These are phyloP conservation scores for Sphaerosporella brunnea DNA, from an alignment of 495 filamentous ascomycete genomes.

Conservation along the genomic window DNA sequence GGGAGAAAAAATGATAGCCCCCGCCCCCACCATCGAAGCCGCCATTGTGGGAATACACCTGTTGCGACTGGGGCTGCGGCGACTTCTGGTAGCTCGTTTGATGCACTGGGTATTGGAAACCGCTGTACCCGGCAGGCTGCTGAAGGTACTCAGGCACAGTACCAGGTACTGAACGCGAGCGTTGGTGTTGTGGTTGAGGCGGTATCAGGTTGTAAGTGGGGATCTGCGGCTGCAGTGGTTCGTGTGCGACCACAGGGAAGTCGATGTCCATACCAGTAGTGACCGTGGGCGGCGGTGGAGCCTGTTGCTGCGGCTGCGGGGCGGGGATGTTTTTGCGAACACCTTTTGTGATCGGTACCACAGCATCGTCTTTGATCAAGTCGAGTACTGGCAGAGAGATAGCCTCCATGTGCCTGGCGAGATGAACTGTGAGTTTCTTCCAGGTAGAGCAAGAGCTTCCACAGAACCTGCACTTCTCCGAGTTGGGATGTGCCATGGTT, in stretches of 20 bases:
- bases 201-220: conserved; percentile 2
- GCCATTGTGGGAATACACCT: background rate
- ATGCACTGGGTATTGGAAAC: background rate
- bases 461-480: conserved; percentile 88
- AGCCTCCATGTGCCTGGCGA: conserved; percentile 94
- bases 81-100: background rate
- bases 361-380: conserved; percentile 39
- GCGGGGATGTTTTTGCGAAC: background rate
- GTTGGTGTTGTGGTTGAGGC: conserved; percentile 4
- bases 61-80: background rate
- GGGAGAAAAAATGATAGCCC: background rate
- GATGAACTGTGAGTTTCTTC: conserved; percentile 88
- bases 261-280: conserved; percentile 5
- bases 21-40: conserved; percentile 3
- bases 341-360: conserved; percentile 10
- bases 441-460: conserved; percentile 63
- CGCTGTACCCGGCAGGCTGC: background rate
- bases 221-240: background rate
- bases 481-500: conserved; percentile 43
- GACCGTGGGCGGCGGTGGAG: background rate
- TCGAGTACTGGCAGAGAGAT: conserved; percentile 72
- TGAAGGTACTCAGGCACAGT: background rate
- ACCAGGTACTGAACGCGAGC: conserved; percentile 1
- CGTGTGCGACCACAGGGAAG: background rate
- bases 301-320: background rate